Percentiles rank a stretch among this genome's conserved stretches.
phyloP scores from a whole-genome alignment of 2,329 filamentous ascomycete genomes.

The Cercospora citrullina region DNA sequence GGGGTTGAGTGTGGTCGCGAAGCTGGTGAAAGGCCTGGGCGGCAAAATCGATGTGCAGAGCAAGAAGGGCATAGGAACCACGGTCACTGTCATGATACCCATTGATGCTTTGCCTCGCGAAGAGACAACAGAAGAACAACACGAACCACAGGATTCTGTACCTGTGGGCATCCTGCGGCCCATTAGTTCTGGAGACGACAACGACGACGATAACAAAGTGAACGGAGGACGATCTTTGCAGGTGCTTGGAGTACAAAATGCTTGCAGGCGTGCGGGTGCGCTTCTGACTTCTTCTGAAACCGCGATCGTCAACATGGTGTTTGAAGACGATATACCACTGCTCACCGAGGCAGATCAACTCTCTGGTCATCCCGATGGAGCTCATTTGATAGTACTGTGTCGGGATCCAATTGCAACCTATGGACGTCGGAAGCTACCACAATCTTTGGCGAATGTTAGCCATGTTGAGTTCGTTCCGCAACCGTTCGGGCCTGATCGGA shows the following conservation, averaged over 20 bases:
- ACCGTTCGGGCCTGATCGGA: slow-evolving; percentile 14
- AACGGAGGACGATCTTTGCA: neutral
- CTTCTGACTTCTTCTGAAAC: neutral
- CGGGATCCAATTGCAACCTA: neutral
- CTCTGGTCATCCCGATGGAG: neutral
- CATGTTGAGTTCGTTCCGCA: slow-evolving; percentile 13
- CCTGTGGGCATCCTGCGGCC: neutral
- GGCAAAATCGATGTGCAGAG: slow-evolving; percentile 35
- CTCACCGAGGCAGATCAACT: neutral
- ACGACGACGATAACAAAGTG: neutral
- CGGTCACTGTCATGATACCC: slow-evolving; percentile 9
- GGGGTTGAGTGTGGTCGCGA: slow-evolving; percentile 38
- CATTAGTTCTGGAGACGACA: neutral
- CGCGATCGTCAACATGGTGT: slow-evolving; percentile 6
- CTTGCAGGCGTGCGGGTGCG: neutral
- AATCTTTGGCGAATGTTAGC: neutral
- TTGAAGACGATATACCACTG: neutral
- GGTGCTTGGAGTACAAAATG: neutral
- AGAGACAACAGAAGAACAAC: neutral
- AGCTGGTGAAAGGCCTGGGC: slow-evolving; percentile 33
- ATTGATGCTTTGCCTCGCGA: slow-evolving; percentile 2
- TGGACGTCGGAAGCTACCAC: neutral
- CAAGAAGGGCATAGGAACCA: slow-evolving; percentile 32
- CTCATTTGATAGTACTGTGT: neutral
- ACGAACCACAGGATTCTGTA: neutral